These are phyloP conservation scores for Wallemia mellicola DNA, from an alignment of 1,284 basidiomycete species.

Conservation along the genomic window DNA sequence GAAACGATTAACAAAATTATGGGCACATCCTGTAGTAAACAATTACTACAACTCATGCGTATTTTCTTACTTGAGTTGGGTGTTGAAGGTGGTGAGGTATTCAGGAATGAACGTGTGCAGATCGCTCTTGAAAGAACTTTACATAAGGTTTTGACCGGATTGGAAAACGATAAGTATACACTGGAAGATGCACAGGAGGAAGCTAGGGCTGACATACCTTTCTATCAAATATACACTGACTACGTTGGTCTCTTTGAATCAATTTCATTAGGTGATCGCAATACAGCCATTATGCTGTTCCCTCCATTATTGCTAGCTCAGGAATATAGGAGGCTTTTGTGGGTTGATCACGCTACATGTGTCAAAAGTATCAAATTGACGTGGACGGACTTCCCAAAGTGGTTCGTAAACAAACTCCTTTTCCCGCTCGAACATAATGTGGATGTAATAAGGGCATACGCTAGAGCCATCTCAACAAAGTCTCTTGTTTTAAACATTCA, in stretches of 20 bases:
- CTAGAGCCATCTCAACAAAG: neutral
- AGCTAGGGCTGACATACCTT: conserved; percentile 24
- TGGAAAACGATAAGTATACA: neutral
- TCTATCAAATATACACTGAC: conserved; percentile 84
- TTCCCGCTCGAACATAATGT: neutral
- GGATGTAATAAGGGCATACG: neutral
- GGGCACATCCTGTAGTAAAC: neutral
- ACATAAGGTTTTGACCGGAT: neutral
- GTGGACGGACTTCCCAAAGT: neutral
- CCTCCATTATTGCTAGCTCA: conserved; percentile 41
- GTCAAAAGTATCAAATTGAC: neutral
- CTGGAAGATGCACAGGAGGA: conserved; percentile 1
- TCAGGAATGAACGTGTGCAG: neutral
- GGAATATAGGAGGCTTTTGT: conserved; percentile 61
- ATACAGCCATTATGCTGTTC: conserved; percentile 48
- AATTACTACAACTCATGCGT: neutral
- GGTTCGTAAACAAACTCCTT: neutral
- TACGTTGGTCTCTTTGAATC: conserved; percentile 65
- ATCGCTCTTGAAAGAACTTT: neutral
- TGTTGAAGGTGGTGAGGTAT: neutral
- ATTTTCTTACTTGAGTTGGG: neutral
- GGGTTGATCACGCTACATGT: conserved; percentile 38
- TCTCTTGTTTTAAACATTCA: neutral
- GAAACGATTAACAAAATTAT: neutral
- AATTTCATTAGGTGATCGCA: conserved; percentile 52